phyloP scores from a whole-genome alignment of 2,329 filamentous ascomycete species.

The Pseudocercospora vitis region DNA sequence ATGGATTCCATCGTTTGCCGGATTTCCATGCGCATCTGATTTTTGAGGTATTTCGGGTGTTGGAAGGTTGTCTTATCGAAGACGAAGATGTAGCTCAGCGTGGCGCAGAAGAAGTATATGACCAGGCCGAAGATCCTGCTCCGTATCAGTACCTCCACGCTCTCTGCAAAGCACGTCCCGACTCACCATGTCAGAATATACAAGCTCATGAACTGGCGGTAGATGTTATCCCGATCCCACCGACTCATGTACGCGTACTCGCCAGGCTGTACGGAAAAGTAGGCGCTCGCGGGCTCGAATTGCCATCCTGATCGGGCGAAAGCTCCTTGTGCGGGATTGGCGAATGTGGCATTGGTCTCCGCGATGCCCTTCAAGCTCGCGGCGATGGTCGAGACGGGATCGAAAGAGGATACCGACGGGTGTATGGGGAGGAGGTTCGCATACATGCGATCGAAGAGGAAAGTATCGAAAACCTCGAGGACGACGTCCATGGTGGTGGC shows the following conservation, averaged over 20 bases:
- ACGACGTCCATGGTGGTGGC: slow-evolving; percentile 76
- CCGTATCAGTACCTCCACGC: not conserved
- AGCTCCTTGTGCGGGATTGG: slow-evolving; percentile 11
- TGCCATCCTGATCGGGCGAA: slow-evolving; percentile 43
- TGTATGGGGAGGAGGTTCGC: slow-evolving; percentile 64
- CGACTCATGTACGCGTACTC: slow-evolving; percentile 76
- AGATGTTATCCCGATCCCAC: slow-evolving; percentile 74
- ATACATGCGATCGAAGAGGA: slow-evolving; percentile 77
- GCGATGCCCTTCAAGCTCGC: slow-evolving; percentile 45
- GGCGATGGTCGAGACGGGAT: slow-evolving; percentile 48
- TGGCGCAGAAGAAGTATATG: slow-evolving; percentile 81
- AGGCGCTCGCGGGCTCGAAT: slow-evolving; percentile 71
- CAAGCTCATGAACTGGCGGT: slow-evolving; percentile 71
- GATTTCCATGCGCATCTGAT: slow-evolving; percentile 86
- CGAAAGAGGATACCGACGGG: slow-evolving; percentile 55
- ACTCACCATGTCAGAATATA: slow-evolving; percentile 82
- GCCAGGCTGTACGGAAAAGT: slow-evolving; percentile 68
- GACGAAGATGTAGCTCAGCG: slow-evolving; percentile 80
- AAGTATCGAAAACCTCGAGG: slow-evolving; percentile 80
- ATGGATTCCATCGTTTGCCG: slow-evolving; percentile 72
- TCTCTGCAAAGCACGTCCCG: not conserved
- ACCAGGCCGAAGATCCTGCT: slow-evolving; percentile 78
- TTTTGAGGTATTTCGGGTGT: slow-evolving; percentile 93
- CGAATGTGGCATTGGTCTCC: slow-evolving; percentile 54
- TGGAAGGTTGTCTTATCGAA: slow-evolving; percentile 88